Percentiles rank a stretch among this genome's conserved stretches.
Conservation (phyloP, 73 alveolate species). For the Strombidium stylifer region DNA sequence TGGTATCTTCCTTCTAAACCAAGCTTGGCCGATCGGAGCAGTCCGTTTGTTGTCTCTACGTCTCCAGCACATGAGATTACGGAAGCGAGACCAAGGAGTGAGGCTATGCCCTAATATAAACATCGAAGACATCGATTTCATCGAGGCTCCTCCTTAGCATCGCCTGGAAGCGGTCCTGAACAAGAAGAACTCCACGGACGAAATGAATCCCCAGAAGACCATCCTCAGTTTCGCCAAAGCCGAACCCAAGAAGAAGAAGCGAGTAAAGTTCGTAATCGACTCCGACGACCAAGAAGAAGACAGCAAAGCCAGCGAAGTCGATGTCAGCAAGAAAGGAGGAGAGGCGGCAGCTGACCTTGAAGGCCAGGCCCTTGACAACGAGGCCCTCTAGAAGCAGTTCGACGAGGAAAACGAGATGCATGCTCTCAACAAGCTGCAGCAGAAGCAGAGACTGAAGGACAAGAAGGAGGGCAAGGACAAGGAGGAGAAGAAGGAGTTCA, state of each 20-base stretch:
- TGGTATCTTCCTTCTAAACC: slow-evolving; percentile 1
- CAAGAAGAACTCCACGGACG: neutral
- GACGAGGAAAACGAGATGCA: neutral
- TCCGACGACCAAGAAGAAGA: neutral
- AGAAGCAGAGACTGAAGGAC: slow-evolving; percentile 10
- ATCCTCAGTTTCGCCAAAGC: neutral
- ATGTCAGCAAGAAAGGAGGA: neutral
- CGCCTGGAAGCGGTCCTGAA: neutral
- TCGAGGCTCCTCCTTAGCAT: neutral
- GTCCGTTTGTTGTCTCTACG: slow-evolving; percentile 25
- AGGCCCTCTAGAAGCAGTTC: neutral
- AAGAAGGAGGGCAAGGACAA: neutral
- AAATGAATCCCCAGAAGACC: neutral
- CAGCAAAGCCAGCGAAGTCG: neutral
- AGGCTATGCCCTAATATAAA: neutral
- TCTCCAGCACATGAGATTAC: slow-evolving; percentile 7
- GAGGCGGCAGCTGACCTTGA: neutral
- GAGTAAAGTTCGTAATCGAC: neutral
- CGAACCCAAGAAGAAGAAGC: neutral
- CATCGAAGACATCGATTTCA: neutral
- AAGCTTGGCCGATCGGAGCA: slow-evolving; percentile 30
- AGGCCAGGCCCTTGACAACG: neutral
- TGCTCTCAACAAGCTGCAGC: neutral
- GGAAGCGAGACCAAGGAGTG: neutral
- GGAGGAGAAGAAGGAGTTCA: slow-evolving; percentile 12